Base-by-base conservation (phyloP, 345 rosid genomes). In the Aethionema arabicum region DNA sequence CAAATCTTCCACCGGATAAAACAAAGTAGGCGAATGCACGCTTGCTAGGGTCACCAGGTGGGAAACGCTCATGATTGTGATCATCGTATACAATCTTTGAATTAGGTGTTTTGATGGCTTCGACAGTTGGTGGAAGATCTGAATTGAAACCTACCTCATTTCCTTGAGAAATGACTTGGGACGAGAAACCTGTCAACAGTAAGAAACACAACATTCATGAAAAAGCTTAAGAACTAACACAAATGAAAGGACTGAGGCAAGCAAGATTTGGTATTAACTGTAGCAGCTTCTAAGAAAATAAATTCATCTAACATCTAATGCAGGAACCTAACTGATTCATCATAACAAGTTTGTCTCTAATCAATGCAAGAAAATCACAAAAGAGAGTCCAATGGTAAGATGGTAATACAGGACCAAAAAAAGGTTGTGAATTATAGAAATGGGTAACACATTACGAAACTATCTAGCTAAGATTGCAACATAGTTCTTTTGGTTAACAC, bases 11-110 rank as follows among this genome's bases (percentile, higher is more conserved):
- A 61, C 98, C 98, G 0, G 95, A 77, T 74, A 88, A 54, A 69
- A 83, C 96, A 74, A 91, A 91, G 65, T 88, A 91, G 12, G 98
- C 98, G 62, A 91, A 91, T n/a, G 98, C 98, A 5, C 98, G 84
- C 78, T 87, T 90, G 86, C 87, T 85, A 32, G 96, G 93, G 49
- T 88, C 98, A 54, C 96, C 98, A 36, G 98, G 96, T 40, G 98
- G 87, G 72, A 62, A 86, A 66, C 96, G 91, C 74, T 88, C 95
- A 38, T 91, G 96, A 68, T 85, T 88, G 65, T 80, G 72, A 71
- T 88, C 82, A 37, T 88, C 96, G 61, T 91, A 91, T n/a, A 83
- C 83, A 49, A 91, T 86, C 77, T 83, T 91, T 5, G 95, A 77
- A 59, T 79, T 81, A 30, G 95, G 95, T 51, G 83, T 86, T 78